phyloP scores from a whole-genome alignment of 1,284 basidiomycete species.

The Puccinia hordei region DNA sequence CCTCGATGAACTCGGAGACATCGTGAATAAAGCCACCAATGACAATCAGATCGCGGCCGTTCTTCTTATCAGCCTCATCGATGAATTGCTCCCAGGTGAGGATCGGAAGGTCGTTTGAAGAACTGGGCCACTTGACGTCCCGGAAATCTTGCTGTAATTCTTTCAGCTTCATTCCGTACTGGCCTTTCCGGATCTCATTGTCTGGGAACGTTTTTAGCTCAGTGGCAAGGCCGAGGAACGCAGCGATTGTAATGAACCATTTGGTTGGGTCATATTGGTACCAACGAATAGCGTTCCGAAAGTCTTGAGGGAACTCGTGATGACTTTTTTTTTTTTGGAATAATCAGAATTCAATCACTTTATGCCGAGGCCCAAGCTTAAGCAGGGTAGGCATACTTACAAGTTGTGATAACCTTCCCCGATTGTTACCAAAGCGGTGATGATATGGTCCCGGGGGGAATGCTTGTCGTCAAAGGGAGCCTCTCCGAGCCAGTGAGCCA shows the following conservation, averaged over 20 bases:
- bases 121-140: conserved; percentile 74
- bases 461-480: conserved; percentile 92
- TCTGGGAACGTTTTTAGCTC: conserved; percentile 91
- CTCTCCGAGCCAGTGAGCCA: conserved; percentile 91
- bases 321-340: conserved; percentile 49
- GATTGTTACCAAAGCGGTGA: conserved; percentile 83
- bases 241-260: conserved; percentile 79
- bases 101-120: conserved; percentile 72
- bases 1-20: conserved; percentile 78
- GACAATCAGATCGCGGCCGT: conserved; percentile 70
- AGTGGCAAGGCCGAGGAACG: conserved; percentile 72
- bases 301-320: conserved; percentile 65
- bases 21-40: conserved; percentile 90
- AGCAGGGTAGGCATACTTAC: conserved; percentile 40
- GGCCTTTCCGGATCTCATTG: conserved; percentile 87
- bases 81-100: conserved; percentile 81
- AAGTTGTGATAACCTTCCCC: conserved; percentile 97
- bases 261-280: conserved; percentile 70
- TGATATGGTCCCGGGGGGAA: conserved; percentile 81
- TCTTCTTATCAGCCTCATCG: conserved; percentile 68
- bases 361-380: neutral
- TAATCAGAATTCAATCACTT: neutral
- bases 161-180: conserved; percentile 89
- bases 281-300: conserved; percentile 88
- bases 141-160: conserved; percentile 73